phyloP scores from a whole-genome alignment of 1,284 basidiomycete genomes.

The Irpex lacteus region DNA sequence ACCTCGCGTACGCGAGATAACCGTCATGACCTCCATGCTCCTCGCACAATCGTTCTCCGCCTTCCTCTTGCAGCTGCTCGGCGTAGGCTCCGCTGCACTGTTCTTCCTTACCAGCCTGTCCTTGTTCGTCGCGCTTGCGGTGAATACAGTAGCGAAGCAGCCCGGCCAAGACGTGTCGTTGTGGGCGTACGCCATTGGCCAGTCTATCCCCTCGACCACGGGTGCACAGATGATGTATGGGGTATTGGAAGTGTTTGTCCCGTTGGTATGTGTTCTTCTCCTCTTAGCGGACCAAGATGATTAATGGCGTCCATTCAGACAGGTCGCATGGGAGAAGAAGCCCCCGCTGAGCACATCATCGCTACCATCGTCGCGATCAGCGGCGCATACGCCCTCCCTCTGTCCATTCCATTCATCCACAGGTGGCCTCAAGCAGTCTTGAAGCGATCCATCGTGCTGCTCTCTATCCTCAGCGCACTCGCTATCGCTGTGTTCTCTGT shows the following conservation, averaged over 20 bases:
- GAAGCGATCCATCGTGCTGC: slow-evolving; percentile 42
- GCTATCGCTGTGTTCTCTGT: slow-evolving; percentile 62
- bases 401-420: slow-evolving; percentile 73
- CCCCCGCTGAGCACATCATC: slow-evolving; percentile 88
- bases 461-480: slow-evolving; percentile 46
- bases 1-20: slow-evolving; percentile 54
- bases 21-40: slow-evolving; percentile 60
- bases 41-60: slow-evolving; percentile 57
- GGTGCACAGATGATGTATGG: slow-evolving; percentile 71
- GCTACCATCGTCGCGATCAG: slow-evolving; percentile 70
- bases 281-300: slow-evolving; percentile 10
- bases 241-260: slow-evolving; percentile 89
- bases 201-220: slow-evolving; percentile 59
- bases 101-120: slow-evolving; percentile 60
- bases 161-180: slow-evolving; percentile 43
- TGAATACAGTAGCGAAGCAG: slow-evolving; percentile 45
- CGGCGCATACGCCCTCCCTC: slow-evolving; percentile 60
- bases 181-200: slow-evolving; percentile 65
- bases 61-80: slow-evolving; percentile 52
- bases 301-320: slow-evolving; percentile 41
- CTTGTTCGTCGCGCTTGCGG: slow-evolving; percentile 47
- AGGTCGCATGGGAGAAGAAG: slow-evolving; percentile 72
- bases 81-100: slow-evolving; percentile 68
- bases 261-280: slow-evolving; percentile 57
- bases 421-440: slow-evolving; percentile 60